Evolutionary conservation across 768 basidiomycete species (phyloP).

Genomic region (Suillus lakei): DNA sequence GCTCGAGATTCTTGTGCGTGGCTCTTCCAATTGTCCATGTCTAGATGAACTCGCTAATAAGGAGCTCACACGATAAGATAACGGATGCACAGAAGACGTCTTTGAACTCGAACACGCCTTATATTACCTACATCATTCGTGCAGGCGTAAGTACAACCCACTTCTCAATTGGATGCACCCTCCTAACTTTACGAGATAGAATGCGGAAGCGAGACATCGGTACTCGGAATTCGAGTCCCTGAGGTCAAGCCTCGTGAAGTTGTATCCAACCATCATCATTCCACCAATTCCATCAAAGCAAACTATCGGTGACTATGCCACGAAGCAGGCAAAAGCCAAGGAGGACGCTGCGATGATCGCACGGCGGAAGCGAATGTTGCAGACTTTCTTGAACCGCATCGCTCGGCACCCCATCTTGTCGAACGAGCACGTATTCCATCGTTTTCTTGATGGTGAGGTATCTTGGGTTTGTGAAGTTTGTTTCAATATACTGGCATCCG

Average conservation of each 20-base stretch:
- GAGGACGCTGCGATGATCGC: slow-evolving; percentile 94
- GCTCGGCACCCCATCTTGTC: slow-evolving; percentile 93
- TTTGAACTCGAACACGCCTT: slow-evolving; percentile 83
- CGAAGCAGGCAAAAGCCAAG: slow-evolving; percentile 95
- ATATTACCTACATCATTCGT: slow-evolving; percentile 92
- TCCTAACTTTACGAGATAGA: slow-evolving; percentile 48
- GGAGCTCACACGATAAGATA: slow-evolving; percentile 59
- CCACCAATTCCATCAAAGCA: slow-evolving; percentile 99
- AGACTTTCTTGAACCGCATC: slow-evolving; percentile 92
- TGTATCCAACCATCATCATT: slow-evolving; percentile 96
- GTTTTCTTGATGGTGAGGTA: slow-evolving; percentile 94
- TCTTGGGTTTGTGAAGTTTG: slow-evolving; percentile 75
- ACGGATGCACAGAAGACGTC: slow-evolving; percentile 95
- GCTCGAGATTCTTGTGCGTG: slow-evolving; percentile 74
- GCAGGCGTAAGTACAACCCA: slow-evolving; percentile 67
- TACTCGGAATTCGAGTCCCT: slow-evolving; percentile 99
- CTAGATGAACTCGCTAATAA: slow-evolving; percentile 13
- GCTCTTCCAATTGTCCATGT: slow-evolving; percentile 4
- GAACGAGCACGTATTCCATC: slow-evolving; percentile 94
- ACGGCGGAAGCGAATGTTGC: slow-evolving; percentile 90
- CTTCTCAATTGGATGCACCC: slow-evolving; percentile 10
- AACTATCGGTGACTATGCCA: slow-evolving; percentile 93
- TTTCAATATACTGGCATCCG: not conserved
- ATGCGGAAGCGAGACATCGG: slow-evolving; percentile 80
- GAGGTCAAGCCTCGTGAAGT: slow-evolving; percentile 76